Evolutionary conservation across 306 rosid genomes (phyloP), one percentile per base, ranked within the genome.

Genomic region (Cicer chorassanicum): DNA sequence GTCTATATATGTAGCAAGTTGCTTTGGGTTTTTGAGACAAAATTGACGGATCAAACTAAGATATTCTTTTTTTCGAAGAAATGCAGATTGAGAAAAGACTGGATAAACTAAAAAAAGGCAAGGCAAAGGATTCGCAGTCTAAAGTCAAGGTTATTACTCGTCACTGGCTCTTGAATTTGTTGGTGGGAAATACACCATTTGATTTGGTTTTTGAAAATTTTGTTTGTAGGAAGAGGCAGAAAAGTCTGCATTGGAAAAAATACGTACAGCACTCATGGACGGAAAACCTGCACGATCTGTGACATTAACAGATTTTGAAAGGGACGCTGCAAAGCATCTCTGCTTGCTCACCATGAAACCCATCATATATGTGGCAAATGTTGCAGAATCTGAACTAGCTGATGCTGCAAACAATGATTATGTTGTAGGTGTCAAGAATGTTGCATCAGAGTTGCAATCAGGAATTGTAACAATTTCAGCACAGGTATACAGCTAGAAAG

Each of bases 211-310:
- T 59, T 74, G 44, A 71, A 73, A 68, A 75, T 72, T 68, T 72
- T 84, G 72, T 51, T 82, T 79, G 70, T 80, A 91, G 98, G 98
- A 94, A 80, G 98, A 91, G 74, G 90, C 93, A 24, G 98, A 94
- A 81, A 87, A 89, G 77, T 73, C 93, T 76, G 89, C 93, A 76
- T 68, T 91, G 86, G 98, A 91, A 81, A 94, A 77, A 85, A 90
- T 94, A 64, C 89, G 66, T 55, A 78, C 42, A 73, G 97, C 92
- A 8, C 96, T 91, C 66, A 21, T 94, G 96, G 96, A 90, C 72
- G 98, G 98, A 49, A 94, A 91, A 83, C 97, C 97, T 43, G 97
- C 98, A 24, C 91, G 95, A 75, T 91, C 98, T 43, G 98, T 90
- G 76, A 69, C 87, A 83, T 82, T 94, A 76, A 87, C 94, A 56